These are phyloP conservation scores for Ensete glaucum DNA, from an alignment of 176 grass and related monocot genomes.

Conservation along the genomic window DNA sequence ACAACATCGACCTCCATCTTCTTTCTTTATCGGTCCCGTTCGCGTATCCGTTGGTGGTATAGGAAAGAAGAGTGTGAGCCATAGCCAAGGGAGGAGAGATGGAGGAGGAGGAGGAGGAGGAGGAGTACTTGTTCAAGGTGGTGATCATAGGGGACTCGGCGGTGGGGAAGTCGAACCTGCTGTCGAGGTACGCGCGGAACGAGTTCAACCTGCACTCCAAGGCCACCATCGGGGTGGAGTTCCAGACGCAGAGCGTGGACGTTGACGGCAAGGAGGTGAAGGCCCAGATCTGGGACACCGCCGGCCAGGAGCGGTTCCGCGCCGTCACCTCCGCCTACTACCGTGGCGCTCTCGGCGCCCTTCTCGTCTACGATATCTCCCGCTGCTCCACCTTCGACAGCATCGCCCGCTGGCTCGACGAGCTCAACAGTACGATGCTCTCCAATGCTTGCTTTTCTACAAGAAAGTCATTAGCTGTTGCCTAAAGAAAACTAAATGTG, in stretches of 20 bases:
- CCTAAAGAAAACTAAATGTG: too few species aligned
- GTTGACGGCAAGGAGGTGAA: conserved; percentile 21
- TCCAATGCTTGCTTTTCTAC: too few species aligned
- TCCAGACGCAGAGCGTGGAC: conserved; percentile 12
- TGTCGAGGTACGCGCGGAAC: conserved; percentile 10
- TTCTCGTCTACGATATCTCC: conserved; percentile 17
- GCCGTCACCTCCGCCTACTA: conserved; percentile 20
- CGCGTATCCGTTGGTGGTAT: neutral
- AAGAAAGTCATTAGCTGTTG: too few species aligned
- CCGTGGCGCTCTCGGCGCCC: conserved; percentile 3
- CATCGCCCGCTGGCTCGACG: conserved; percentile 12
- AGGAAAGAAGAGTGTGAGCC: neutral
- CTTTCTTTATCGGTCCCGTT: neutral
- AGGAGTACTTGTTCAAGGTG: conserved; percentile 16
- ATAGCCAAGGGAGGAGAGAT: neutral
- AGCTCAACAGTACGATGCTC: conserved; percentile 4
- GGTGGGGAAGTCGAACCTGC: conserved; percentile 16
- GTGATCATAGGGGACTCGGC: conserved; percentile 15
- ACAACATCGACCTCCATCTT: neutral
- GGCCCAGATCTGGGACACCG: conserved; percentile 50
- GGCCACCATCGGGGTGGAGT: conserved; percentile 16
- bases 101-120: neutral
- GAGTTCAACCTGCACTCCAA: conserved; percentile 17
- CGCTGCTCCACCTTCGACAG: conserved; percentile 9
- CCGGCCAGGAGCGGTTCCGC: conserved; percentile 31